Evolutionary conservation across 345 rosid genomes (phyloP), one percentile per base, ranked within the genome.

Genomic region (Brassica cretica): DNA sequence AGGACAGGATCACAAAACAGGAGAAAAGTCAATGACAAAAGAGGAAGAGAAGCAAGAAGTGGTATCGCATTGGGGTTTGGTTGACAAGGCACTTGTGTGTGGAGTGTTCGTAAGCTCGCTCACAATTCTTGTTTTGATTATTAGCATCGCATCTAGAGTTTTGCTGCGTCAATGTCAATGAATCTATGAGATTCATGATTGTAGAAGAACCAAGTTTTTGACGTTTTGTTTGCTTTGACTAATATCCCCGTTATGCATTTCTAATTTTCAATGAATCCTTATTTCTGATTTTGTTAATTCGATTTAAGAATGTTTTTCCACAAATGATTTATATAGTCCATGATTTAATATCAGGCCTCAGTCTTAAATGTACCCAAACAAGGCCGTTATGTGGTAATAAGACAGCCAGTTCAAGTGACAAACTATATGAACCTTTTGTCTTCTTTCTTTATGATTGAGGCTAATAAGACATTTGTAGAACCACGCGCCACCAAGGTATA

Each of bases 401-500:
- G 44, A 33, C 37, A 6, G 37, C 37, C 37, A 7, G 37, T 33
- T 33, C 37, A 7, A 33, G 37, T 33, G 37, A 33, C 8, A 33
- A 33, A 33, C 37, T 33, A 33, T 6, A 33, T 33, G 37, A 33
- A 33, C 37, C 37, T 33, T 6, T 33, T 33, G 37, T 33, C 37
- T 3, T 27, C 37, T 33, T 33, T 33, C 37, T 33, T 33, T 33
- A 33, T 33, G 37, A 33, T 86, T n/a, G 72, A 86, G 44, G 77
- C 77, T 67, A 92, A 94, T 66, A 78, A 81, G 32, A 30, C 87
- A 44, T 86, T 83, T 58, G 41, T 92, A 67, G 93, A 90, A 79
- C 94, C 93, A 69, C 81, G 82, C 0, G 94, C 98, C 58, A 87
- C 93, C 0, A 90, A 88, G 94, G 97, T 91, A 80, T 0, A 2